These are phyloP conservation scores for Cyphellophora europaea DNA, from an alignment of 2,329 filamentous ascomycete genomes.

Conservation along the genomic window DNA sequence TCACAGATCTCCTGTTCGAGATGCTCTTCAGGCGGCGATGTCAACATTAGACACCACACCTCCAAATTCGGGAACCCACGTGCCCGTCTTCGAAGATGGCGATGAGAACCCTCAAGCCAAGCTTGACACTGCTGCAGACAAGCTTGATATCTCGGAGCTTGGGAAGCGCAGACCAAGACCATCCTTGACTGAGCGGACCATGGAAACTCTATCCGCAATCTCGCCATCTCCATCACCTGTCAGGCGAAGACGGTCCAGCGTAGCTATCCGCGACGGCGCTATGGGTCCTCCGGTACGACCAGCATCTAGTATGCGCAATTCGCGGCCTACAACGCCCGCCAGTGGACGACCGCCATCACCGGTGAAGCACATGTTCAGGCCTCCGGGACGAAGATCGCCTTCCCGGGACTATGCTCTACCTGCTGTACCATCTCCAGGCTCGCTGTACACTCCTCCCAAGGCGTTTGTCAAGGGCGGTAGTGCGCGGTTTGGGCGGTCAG, in stretches of 20 bases:
- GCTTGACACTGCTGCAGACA: background rate
- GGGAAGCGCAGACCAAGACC: slow-evolving; percentile 25
- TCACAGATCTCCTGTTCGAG: slow-evolving; percentile 12
- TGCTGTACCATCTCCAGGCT: slow-evolving; percentile 8
- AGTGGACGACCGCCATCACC: slow-evolving; percentile 11
- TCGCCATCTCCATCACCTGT: slow-evolving; percentile 66
- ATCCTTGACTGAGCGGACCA: slow-evolving; percentile 73
- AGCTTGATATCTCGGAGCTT: slow-evolving; percentile 4
- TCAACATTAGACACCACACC: slow-evolving; percentile 16
- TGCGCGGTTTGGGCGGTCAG: background rate
- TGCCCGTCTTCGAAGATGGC: slow-evolving; percentile 14
- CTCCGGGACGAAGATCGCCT: slow-evolving; percentile 15
- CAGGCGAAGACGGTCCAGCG: slow-evolving; percentile 54
- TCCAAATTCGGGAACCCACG: slow-evolving; percentile 10
- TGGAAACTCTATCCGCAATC: slow-evolving; percentile 71
- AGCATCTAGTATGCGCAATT: slow-evolving; percentile 45
- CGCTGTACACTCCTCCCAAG: slow-evolving; percentile 16
- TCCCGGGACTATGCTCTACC: slow-evolving; percentile 10
- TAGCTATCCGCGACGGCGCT: slow-evolving; percentile 58
- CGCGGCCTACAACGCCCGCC: slow-evolving; percentile 8
- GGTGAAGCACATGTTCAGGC: slow-evolving; percentile 12
- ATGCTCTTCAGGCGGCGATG: slow-evolving; percentile 10
- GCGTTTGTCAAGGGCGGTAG: slow-evolving; percentile 8
- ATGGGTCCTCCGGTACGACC: slow-evolving; percentile 55
- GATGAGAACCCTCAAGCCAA: slow-evolving; percentile 12